A percentile compares a stretch with the other conserved stretches of the same genome.
phyloP scores from a whole-genome alignment of 164 flowering plant genomes.

The Aristolochia fimbriata region DNA sequence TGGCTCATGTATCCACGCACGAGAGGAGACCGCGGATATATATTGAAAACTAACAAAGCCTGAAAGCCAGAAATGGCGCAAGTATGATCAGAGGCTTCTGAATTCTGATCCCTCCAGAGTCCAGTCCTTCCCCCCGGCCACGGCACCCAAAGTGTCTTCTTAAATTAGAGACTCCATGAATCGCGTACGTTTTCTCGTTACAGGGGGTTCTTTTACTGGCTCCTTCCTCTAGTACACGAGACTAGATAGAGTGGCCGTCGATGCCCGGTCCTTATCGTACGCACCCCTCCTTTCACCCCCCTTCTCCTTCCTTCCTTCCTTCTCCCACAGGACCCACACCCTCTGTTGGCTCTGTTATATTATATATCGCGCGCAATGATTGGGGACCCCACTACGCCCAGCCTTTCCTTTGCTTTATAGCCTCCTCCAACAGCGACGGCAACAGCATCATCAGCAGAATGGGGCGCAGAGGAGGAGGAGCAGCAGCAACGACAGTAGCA shows the following conservation, averaged over 20 bases:
- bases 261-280: conserved; percentile 2
- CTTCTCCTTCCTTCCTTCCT: too few species aligned
- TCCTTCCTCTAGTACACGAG: too few species aligned
- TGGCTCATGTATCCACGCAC: background rate
- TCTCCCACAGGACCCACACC: background rate
- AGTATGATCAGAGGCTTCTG: background rate
- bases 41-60: background rate
- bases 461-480: too few species aligned
- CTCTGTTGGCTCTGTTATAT: too few species aligned
- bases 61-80: background rate
- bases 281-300: background rate
- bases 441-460: background rate
- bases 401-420: background rate
- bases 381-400: background rate
- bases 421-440: background rate
- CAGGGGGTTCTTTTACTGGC: background rate
- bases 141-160: too few species aligned
- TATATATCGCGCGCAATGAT: background rate
- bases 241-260: too few species aligned
- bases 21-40: background rate
- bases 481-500: background rate
- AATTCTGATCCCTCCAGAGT: background rate
- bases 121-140: too few species aligned
- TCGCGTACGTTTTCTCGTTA: background rate
- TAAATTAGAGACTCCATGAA: background rate